A percentile compares a stretch with the other conserved stretches of the same genome.
Evolutionary conservation across 164 flowering plant genomes (phyloP).

Genomic region (Amborella trichopoda): DNA sequence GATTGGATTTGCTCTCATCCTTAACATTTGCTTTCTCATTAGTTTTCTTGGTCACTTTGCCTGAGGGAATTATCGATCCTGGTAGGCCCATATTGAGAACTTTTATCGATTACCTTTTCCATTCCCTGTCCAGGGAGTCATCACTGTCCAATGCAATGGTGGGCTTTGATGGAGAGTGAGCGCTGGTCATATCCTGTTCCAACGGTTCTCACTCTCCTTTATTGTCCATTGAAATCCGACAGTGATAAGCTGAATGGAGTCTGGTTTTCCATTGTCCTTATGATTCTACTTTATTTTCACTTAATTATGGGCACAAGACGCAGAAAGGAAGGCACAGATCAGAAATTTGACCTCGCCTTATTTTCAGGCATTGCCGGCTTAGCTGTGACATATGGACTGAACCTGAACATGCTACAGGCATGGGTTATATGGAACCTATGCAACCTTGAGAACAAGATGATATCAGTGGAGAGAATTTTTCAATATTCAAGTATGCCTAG

Average conservation of each 20-base stretch:
- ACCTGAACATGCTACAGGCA: constrained; percentile 44
- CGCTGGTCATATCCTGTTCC: neutral
- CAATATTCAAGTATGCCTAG: constrained; percentile 46
- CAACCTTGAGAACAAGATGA: constrained; percentile 50
- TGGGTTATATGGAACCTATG: constrained; percentile 54
- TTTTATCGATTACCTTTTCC: neutral
- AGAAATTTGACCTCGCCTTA: constrained; percentile 19
- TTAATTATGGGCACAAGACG: no score
- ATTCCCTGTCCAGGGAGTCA: no score
- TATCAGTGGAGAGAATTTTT: constrained; percentile 70
- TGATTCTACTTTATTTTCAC: no score
- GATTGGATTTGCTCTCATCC: constrained; percentile 29
- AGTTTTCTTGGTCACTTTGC: constrained; percentile 27
- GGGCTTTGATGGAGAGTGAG: neutral
- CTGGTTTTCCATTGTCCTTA: constrained; percentile 36
- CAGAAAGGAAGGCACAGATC: no score
- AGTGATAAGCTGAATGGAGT: no score
- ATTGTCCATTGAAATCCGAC: constrained; percentile 9
- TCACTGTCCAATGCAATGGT: no score
- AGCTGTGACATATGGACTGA: constrained; percentile 70
- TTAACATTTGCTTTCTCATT: constrained; percentile 24
- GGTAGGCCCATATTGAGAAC: constrained; percentile 11
- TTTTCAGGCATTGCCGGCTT: constrained; percentile 57
- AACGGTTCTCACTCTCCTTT: neutral
- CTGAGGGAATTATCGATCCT: constrained; percentile 26